These are phyloP conservation scores for Ganoderma leucocontextum DNA, from an alignment of 1,284 basidiomycete species.

Conservation along the genomic window DNA sequence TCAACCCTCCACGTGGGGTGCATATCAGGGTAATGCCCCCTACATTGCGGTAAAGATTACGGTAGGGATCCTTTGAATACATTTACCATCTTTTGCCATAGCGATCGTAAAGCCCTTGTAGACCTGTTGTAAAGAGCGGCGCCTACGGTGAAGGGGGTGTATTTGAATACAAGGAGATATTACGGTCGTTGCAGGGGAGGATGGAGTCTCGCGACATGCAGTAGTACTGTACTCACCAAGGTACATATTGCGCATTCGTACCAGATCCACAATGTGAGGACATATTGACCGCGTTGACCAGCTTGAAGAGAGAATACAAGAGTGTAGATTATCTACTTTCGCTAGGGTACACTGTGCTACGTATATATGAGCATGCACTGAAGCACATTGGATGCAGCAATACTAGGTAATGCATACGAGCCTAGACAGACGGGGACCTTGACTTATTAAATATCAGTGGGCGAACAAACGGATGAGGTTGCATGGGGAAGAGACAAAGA, in stretches of 20 bases:
- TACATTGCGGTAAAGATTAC: too few relatives aligned
- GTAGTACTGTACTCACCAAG: neutral
- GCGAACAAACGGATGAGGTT: neutral
- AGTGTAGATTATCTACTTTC: slow-evolving; percentile 28
- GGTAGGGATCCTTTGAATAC: too few relatives aligned
- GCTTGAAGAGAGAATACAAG: slow-evolving; percentile 24
- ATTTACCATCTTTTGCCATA: too few relatives aligned
- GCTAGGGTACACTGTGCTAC: slow-evolving; percentile 33
- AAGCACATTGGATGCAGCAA: slow-evolving; percentile 5
- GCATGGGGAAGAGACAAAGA: neutral
- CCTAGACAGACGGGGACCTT: neutral
- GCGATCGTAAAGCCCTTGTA: too few relatives aligned
- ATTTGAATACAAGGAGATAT: too few relatives aligned
- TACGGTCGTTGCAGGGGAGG: too few relatives aligned
- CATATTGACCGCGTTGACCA: neutral
- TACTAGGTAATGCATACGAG: slow-evolving; percentile 4
- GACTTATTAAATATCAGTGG: slow-evolving; percentile 4
- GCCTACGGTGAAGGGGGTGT: too few relatives aligned
- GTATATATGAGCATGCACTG: slow-evolving; percentile 23
- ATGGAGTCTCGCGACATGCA: too few relatives aligned
- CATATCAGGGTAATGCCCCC: too few relatives aligned
- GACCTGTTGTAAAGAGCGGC: too few relatives aligned
- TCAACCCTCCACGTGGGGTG: too few relatives aligned
- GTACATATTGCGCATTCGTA: too few relatives aligned
- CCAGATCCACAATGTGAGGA: neutral